Percentiles rank a stretch among this genome's conserved stretches.
These are phyloP conservation scores for Chenopodium suecicum DNA, from an alignment of 148 eudicot genomes.

Conservation along the genomic window DNA sequence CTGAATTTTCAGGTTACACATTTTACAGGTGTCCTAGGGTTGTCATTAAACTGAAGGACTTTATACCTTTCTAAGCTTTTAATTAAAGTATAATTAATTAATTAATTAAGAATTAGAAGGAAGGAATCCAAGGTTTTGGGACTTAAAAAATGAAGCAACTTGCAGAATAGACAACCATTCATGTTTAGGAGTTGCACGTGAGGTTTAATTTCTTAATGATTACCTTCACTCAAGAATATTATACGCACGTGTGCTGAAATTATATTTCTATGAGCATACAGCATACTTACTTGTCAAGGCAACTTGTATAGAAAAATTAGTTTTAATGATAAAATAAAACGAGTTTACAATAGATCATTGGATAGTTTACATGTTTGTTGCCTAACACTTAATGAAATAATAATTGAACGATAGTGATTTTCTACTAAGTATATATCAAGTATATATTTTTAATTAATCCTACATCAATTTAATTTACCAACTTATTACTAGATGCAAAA, in stretches of 20 bases:
- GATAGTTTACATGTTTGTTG: not conserved
- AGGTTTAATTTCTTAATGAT: constrained; percentile 22
- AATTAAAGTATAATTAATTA: not conserved
- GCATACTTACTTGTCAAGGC: constrained; percentile 4
- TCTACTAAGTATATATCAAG: too few species aligned
- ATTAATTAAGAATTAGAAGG: constrained; percentile 11
- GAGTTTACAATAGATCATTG: too few species aligned
- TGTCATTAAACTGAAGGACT: constrained; percentile 6
- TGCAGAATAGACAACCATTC: constrained; percentile 24
- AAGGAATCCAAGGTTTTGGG: constrained; percentile 29
- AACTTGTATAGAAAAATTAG: not conserved
- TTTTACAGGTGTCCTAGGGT: not conserved
- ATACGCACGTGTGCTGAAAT: constrained; percentile 22
- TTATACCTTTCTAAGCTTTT: not conserved
- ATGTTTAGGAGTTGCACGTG: constrained; percentile 24
- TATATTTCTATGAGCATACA: not conserved
- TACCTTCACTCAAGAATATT: constrained; percentile 13
- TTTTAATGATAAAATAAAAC: too few species aligned
- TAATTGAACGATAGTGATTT: too few species aligned
- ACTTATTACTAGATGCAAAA: too few species aligned
- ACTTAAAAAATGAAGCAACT: constrained; percentile 13
- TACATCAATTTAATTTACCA: too few species aligned
- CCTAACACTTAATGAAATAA: too few species aligned
- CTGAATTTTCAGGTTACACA: not conserved
- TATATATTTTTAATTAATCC: too few species aligned